Base-by-base conservation (phyloP, 1,284 basidiomycete species). In the Ganoderma meredithae region DNA sequence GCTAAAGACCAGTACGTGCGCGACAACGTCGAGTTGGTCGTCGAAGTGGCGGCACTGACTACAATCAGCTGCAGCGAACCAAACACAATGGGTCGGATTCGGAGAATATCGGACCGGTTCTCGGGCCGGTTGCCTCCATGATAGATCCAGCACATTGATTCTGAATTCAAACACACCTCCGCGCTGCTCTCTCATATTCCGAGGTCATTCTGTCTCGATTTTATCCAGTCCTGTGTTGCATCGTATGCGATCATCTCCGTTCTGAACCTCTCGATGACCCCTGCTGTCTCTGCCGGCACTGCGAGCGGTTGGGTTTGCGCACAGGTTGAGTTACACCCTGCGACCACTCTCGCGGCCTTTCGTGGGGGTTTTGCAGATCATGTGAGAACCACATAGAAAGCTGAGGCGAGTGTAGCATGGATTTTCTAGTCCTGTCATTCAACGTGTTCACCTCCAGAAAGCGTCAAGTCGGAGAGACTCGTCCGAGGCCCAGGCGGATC, bases 401-500 rank as follows among this genome's bases (percentile, higher is more conserved):
- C 31, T 25, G 52, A 22, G 52, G 52, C 31, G 13, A 53, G 52
- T 22, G 47, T 5, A 53, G 5, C n/a, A 9, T 49, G 47, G 8
- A 3, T 22, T 49, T 22, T 12, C 8, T 22, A 49, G 17, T 33
- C 25, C 15, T 15, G 8, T 33, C 17, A 8, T 33, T 33, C 27
- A 33, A 31, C 52, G 10, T 15, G 27, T 3, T 27, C 15, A 0
- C 7, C 9, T 13, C 39, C 3, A 70, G 56, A 36, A 58, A n/a
- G 64, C 10, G 8, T 9, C 10, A 39, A 39, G 36, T 39, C 36
- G 10, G 10, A 39, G 5, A 52, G 31, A 73, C 43, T 6, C 65
- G 49, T 33, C 70, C 52, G 69, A 67, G 71, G 56, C 70, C 52
- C 67, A 67, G 71, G 56, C 27, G 65, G 60, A 60, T 27, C 19